phyloP scores from a whole-genome alignment of 257 asterid genomes.

The Solanum paucissectum region DNA sequence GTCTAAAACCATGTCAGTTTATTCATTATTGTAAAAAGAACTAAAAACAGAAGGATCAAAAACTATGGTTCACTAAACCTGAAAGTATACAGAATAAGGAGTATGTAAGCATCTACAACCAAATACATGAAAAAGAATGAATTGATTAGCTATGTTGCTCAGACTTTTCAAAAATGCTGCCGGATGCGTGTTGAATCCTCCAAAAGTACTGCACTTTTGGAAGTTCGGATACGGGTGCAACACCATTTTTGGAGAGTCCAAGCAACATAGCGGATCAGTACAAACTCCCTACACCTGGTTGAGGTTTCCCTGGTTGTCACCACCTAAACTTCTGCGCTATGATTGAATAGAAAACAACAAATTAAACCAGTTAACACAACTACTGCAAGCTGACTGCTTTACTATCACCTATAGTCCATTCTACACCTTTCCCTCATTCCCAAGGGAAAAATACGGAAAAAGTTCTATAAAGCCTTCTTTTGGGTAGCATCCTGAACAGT shows the following conservation, averaged over 20 bases:
- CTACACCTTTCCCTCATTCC: background rate
- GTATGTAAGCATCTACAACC: background rate
- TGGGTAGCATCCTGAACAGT: too few relatives aligned
- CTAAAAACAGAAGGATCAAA: background rate
- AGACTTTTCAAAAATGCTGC: background rate
- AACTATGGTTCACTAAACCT: background rate
- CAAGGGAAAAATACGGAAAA: background rate
- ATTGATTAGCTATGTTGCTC: background rate
- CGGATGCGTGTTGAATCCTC: background rate
- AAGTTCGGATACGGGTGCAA: background rate
- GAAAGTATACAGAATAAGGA: background rate
- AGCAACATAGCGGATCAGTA: background rate
- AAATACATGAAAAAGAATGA: background rate
- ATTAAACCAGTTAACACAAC: background rate
- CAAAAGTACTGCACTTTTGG: background rate
- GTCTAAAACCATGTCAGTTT: background rate
- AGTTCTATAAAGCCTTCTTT: background rate
- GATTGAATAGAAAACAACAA: background rate
- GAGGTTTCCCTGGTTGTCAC: background rate
- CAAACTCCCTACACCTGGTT: background rate
- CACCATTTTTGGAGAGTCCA: background rate
- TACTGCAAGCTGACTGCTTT: too few relatives aligned
- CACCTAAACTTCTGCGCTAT: background rate
- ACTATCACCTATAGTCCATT: background rate
- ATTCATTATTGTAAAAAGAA: background rate